Conservation (phyloP, 2,329 filamentous ascomycete genomes). For the Ophiostoma ips region DNA sequence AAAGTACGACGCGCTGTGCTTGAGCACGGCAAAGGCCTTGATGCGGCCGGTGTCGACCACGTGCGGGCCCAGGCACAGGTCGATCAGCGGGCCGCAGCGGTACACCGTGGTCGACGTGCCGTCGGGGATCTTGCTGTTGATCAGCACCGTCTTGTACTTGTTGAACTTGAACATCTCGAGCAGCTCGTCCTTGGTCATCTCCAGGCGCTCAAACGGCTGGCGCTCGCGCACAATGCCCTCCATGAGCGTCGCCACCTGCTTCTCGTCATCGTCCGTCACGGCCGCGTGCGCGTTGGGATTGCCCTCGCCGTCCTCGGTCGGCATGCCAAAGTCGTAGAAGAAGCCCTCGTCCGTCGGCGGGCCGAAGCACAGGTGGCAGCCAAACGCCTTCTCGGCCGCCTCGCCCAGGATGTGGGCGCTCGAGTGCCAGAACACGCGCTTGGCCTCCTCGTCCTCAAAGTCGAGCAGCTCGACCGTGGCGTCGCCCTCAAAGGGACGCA, state of each 20-base stretch:
- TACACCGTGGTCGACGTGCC: conserved; percentile 90
- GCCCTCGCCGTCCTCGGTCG: conserved; percentile 37
- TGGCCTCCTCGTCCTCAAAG: conserved; percentile 61
- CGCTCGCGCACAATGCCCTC: conserved; percentile 87
- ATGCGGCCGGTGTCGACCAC: conserved; percentile 87
- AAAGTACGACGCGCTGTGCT: conserved; percentile 58
- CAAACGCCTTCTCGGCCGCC: conserved; percentile 78
- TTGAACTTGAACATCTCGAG: conserved; percentile 96
- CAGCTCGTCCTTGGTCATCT: conserved; percentile 78
- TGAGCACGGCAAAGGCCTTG: conserved; percentile 90
- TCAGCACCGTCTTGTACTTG: conserved; percentile 97
- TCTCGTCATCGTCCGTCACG: conserved; percentile 67
- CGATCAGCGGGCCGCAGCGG: conserved; percentile 82
- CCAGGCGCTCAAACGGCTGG: conserved; percentile 83
- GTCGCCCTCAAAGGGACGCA: conserved; percentile 75
- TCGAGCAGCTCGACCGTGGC: conserved; percentile 74
- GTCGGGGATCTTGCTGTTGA: conserved; percentile 80
- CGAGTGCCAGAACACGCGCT: conserved; percentile 96
- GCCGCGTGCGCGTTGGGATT: conserved; percentile 21
- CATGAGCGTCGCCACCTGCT: conserved; percentile 68
- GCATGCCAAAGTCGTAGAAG: conserved; percentile 91
- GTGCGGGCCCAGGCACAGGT: conserved; percentile 89
- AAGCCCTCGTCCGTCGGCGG: conserved; percentile 85
- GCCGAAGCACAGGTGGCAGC: conserved; percentile 85
- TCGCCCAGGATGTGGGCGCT: conserved; percentile 94